Evolutionary conservation across 2,329 filamentous ascomycete species (phyloP).

Genomic region (Epichloe sylvatica): DNA sequence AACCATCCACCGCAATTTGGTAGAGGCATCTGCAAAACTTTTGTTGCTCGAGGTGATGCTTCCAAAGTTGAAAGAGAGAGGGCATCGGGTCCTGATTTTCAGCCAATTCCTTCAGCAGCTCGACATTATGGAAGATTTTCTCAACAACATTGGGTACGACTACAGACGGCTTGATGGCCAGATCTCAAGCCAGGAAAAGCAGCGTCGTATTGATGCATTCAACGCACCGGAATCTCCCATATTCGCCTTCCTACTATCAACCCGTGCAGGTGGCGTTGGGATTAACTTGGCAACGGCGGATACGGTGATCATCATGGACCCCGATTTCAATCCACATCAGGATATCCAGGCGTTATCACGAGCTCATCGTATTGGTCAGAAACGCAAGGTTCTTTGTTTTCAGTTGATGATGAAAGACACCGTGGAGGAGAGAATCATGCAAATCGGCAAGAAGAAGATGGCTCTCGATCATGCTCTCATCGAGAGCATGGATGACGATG

Average conservation of each 20-base stretch:
- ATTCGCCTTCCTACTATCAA: slow-evolving; percentile 87
- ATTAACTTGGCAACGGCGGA: slow-evolving; percentile 96
- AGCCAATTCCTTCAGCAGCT: slow-evolving; percentile 88
- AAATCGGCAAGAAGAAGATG: slow-evolving; percentile 92
- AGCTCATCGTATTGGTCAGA: slow-evolving; percentile 91
- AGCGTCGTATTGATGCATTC: slow-evolving; percentile 85
- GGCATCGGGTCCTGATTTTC: slow-evolving; percentile 86
- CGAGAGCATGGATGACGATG: slow-evolving; percentile 76
- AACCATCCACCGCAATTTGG: slow-evolving; percentile 61
- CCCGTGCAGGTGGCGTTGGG: slow-evolving; percentile 86
- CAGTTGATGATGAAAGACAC: slow-evolving; percentile 82
- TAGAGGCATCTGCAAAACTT: slow-evolving; percentile 86
- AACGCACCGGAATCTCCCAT: slow-evolving; percentile 71
- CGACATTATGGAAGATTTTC: slow-evolving; percentile 82
- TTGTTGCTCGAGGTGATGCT: slow-evolving; percentile 73
- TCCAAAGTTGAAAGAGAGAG: slow-evolving; percentile 70
- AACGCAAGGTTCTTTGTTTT: slow-evolving; percentile 89
- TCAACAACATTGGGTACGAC: slow-evolving; percentile 57
- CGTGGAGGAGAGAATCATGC: slow-evolving; percentile 90
- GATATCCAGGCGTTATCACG: slow-evolving; percentile 91
- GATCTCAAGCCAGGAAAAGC: slow-evolving; percentile 71
- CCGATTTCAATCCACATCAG: slow-evolving; percentile 95
- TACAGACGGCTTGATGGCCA: slow-evolving; percentile 78
- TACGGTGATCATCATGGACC: slow-evolving; percentile 93
- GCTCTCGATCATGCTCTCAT: slow-evolving; percentile 90